Base-by-base conservation (phyloP, 768 basidiomycete species). In the Sarcodon aspratus region DNA sequence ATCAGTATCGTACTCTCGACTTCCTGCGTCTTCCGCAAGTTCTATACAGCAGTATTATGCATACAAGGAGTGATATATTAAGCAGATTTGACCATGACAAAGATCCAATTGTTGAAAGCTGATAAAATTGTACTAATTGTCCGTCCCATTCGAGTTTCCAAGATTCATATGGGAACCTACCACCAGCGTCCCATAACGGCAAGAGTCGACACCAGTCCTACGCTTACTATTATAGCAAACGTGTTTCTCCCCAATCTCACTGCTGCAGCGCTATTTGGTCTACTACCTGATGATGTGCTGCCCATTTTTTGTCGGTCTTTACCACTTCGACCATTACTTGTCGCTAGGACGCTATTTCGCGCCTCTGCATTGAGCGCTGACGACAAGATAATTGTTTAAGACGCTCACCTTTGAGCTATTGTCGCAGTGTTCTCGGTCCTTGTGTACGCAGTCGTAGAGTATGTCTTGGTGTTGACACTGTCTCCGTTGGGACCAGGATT, bases 401-500 rank as follows among this genome's bases (percentile, higher is more conserved):
- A 27, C 21, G 5, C 21, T 27, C 21, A 27, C 21, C 21, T 27
- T 27, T 73, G 67, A 57, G 79, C 71, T n/a, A 85, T 63, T 0
- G 75, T 79, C 1, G 69, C 72, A 1, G 79, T 79, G 51, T 77
- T 78, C 18, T 59, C 59, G n/a, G 62, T 63, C 55, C 74, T 75
- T 7, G 82, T 82, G n/a, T 66, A 60, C 12, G 71, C 75, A 0
- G 79, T 79, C 10, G 77, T 82, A 8, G 76, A 50, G 58, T 78
- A 85, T 15, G 78, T 80, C 55, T 56, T 61, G 1, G 70, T 65
- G 1, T 64, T 54, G 13, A 55, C 61, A 1, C 63, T 60, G 15
- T 57, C 61, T 7, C 63, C 59, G 13, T 9, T 42, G 3, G 73
- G 70, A 27, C 60, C 50, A 46, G 68, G 61, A 5, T 66, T 74